Percentiles rank a stretch among this genome's conserved stretches.
These are phyloP conservation scores for Trichocladium uniseriatum DNA, from an alignment of 495 filamentous ascomycete genomes.

Conservation along the genomic window DNA sequence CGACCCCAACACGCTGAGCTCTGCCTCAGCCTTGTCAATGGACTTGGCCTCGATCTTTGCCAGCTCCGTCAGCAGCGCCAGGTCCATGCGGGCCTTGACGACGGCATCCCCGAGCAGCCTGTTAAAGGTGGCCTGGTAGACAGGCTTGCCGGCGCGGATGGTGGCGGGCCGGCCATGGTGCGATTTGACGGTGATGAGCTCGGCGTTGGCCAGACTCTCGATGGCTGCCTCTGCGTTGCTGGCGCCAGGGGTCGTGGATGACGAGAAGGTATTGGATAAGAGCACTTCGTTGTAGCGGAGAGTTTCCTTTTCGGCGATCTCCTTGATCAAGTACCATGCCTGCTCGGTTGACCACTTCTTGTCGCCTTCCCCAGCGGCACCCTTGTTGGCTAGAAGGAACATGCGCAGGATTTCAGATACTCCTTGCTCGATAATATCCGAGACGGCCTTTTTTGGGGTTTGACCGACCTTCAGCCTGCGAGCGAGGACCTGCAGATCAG, in stretches of 20 bases:
- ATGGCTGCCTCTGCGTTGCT: constrained; percentile 57
- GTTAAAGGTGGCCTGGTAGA: constrained; percentile 76
- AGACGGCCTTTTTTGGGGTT: constrained; percentile 70
- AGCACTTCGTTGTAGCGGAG: constrained; percentile 79
- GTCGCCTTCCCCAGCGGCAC: constrained; percentile 24
- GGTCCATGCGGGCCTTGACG: constrained; percentile 63
- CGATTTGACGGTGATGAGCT: constrained; percentile 73
- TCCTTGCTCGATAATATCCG: constrained; percentile 79
- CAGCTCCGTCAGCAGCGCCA: constrained; percentile 56
- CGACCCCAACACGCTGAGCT: constrained; percentile 55
- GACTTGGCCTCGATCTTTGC: constrained; percentile 61
- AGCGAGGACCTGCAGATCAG: constrained; percentile 86
- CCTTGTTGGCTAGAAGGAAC: constrained; percentile 56
- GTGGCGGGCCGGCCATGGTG: constrained; percentile 62
- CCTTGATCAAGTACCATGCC: constrained; percentile 80
- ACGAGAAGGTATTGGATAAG: constrained; percentile 60
- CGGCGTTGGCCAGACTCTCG: constrained; percentile 72
- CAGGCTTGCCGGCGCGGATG: constrained; percentile 75
- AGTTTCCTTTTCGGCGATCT: constrained; percentile 49
- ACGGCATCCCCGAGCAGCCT: constrained; percentile 61
- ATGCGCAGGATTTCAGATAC: constrained; percentile 88
- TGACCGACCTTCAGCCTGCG: constrained; percentile 87
- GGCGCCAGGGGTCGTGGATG: constrained; percentile 32
- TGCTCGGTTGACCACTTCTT: constrained; percentile 70
- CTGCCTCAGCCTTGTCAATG: constrained; percentile 71